Conservation (phyloP, 2,329 filamentous ascomycete species). For the Annulohypoxylon truncatum region DNA sequence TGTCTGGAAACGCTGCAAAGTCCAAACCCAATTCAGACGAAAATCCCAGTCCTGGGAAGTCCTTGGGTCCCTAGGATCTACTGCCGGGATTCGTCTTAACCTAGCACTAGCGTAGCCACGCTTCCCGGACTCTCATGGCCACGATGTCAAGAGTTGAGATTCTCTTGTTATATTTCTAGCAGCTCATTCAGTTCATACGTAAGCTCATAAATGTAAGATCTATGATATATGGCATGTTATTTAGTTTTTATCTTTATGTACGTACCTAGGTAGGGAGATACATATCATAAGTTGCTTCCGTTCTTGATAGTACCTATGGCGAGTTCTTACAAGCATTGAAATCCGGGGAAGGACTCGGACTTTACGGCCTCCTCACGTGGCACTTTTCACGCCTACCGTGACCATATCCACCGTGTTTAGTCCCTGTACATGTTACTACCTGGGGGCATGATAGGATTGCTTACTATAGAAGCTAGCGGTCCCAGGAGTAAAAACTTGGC, state of each 20-base stretch:
- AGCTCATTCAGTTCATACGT: not conserved
- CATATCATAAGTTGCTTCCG: not conserved
- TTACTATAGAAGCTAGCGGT: slow-evolving; percentile 16
- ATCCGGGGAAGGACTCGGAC: not conserved
- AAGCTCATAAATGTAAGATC: not conserved
- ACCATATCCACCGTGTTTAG: not conserved
- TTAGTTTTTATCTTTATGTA: not conserved
- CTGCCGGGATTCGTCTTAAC: slow-evolving; percentile 37
- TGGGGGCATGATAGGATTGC: slow-evolving; percentile 13
- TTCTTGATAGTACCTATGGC: not conserved
- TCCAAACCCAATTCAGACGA: slow-evolving; percentile 24
- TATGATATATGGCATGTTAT: not conserved
- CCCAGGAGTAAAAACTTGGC: not conserved
- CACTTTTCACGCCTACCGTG: not conserved
- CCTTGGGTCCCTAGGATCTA: slow-evolving; percentile 41
- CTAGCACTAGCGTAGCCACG: slow-evolving; percentile 8
- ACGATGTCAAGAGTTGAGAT: not conserved
- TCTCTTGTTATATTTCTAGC: not conserved
- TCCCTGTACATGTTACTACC: not conserved
- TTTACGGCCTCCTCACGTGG: not conserved
- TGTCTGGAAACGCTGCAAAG: slow-evolving; percentile 19
- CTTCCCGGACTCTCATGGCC: not conserved
- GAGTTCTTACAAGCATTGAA: not conserved
- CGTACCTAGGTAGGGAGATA: not conserved
- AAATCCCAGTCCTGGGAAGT: slow-evolving; percentile 24